phyloP scores from a whole-genome alignment of 352 stramenopile species.

The Phytophthora nicotianae region DNA sequence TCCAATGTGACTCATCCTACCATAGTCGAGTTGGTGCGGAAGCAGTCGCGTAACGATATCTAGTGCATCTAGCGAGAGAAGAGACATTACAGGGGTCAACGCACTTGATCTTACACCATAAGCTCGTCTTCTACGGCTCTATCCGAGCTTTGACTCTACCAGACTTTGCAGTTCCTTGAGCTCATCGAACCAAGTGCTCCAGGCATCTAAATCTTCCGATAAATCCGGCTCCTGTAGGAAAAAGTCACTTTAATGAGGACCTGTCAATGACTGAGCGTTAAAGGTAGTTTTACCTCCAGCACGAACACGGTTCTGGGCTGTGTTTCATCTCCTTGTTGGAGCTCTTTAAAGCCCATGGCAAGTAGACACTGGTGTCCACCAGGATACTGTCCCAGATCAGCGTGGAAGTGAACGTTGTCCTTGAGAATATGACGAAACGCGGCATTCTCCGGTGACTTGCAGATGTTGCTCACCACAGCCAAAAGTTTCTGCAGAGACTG shows the following conservation, averaged over 20 bases:
- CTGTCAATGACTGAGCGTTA: background rate
- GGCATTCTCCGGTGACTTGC: conserved; percentile 67
- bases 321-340: conserved; percentile 48
- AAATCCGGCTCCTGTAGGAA: conserved; percentile 74
- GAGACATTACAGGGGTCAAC: background rate
- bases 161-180: conserved; percentile 70
- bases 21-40: conserved; percentile 55
- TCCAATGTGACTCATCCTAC: conserved; percentile 36
- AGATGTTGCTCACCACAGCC: conserved; percentile 67
- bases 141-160: conserved; percentile 43
- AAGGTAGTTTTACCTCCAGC: conserved; percentile 53
- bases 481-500: conserved; percentile 58
- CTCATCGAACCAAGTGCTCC: conserved; percentile 83
- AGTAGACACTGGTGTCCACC: conserved; percentile 70
- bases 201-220: conserved; percentile 72
- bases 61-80: conserved; percentile 53
- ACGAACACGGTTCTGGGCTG: conserved; percentile 57
- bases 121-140: background rate
- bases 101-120: background rate
- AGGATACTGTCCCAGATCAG: conserved; percentile 67
- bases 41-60: conserved; percentile 55
- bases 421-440: conserved; percentile 75
- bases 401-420: conserved; percentile 73
- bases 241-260: background rate
- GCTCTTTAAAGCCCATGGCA: conserved; percentile 71